Evolutionary conservation across 257 asterid species (phyloP).

Genomic region (Dorcoceras hygrometricum): DNA sequence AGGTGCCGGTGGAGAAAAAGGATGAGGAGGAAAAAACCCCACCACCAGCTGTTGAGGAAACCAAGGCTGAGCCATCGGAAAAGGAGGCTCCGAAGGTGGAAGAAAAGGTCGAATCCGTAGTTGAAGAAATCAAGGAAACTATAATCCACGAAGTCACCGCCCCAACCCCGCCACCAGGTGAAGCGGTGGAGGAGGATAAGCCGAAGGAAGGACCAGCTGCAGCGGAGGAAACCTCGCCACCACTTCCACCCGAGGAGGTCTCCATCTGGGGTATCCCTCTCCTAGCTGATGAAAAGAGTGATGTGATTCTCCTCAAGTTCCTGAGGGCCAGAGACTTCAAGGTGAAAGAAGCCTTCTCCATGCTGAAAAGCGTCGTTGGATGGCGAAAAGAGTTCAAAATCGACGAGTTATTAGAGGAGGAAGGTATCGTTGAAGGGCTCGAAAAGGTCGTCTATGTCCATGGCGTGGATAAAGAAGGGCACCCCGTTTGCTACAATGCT

Average conservation of each 20-base stretch:
- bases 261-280: slow-evolving; percentile 33
- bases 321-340: slow-evolving; percentile 70
- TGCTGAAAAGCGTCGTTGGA: slow-evolving; percentile 11
- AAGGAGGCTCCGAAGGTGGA: slow-evolving; percentile 45
- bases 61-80: slow-evolving; percentile 24
- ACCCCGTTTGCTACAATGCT: slow-evolving; percentile 26
- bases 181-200: slow-evolving; percentile 23
- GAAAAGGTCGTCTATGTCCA: slow-evolving; percentile 18
- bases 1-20: slow-evolving; percentile 24
- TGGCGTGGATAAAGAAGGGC: slow-evolving; percentile 20
- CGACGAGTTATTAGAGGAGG: slow-evolving; percentile 8
- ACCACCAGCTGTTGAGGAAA: slow-evolving; percentile 14
- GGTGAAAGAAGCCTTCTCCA: slow-evolving; percentile 53
- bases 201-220: slow-evolving; percentile 19
- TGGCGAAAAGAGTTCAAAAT: slow-evolving; percentile 21
- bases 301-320: slow-evolving; percentile 65
- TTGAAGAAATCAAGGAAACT: slow-evolving; percentile 30
- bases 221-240: slow-evolving; percentile 26
- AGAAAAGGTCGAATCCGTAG: slow-evolving; percentile 19
- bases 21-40: slow-evolving; percentile 22
- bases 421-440: background rate
- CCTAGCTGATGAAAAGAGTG: slow-evolving; percentile 52
- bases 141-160: background rate
- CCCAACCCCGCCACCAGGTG: slow-evolving; percentile 31
- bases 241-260: slow-evolving; percentile 45